Conservation (phyloP, 768 basidiomycete genomes). For the Daedaleopsis nitida region DNA sequence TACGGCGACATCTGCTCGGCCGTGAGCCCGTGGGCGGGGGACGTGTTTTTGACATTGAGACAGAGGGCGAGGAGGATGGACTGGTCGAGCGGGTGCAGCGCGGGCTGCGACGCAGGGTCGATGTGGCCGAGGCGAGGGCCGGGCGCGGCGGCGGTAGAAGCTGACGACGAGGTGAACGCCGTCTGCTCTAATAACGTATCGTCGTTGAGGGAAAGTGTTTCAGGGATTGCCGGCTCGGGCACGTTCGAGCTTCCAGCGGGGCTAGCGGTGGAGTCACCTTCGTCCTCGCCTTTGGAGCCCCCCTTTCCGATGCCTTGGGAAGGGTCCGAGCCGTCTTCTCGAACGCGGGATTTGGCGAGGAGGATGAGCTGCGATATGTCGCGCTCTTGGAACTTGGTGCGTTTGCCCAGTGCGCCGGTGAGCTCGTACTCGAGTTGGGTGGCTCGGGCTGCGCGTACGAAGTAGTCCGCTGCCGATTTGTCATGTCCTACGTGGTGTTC, state of each 20-base stretch:
- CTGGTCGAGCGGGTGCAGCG: slow-evolving; percentile 92
- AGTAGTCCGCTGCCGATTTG: slow-evolving; percentile 73
- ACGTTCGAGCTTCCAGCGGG: neutral
- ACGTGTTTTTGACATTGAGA: slow-evolving; percentile 86
- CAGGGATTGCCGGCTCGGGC: slow-evolving; percentile 53
- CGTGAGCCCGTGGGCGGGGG: slow-evolving; percentile 88
- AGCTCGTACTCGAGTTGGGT: slow-evolving; percentile 87
- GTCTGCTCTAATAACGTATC: slow-evolving; percentile 96
- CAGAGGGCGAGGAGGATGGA: slow-evolving; percentile 89
- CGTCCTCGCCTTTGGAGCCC: slow-evolving; percentile 3
- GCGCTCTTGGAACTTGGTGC: slow-evolving; percentile 89
- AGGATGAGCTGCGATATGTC: slow-evolving; percentile 90
- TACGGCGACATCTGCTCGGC: slow-evolving; percentile 92
- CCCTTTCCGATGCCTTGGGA: slow-evolving; percentile 4
- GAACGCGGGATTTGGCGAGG: slow-evolving; percentile 79
- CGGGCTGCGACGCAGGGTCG: slow-evolving; percentile 81
- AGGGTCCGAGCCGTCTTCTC: slow-evolving; percentile 12
- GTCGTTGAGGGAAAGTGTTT: slow-evolving; percentile 85
- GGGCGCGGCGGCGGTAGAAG: slow-evolving; percentile 1
- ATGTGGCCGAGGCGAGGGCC: slow-evolving; percentile 63
- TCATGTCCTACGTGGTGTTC: slow-evolving; percentile 78
- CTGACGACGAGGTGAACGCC: slow-evolving; percentile 66
- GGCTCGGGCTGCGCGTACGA: slow-evolving; percentile 74
- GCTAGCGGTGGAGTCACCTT: slow-evolving; percentile 5
- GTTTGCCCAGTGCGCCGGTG: slow-evolving; percentile 89